Evolutionary conservation across 345 rosid genomes (phyloP), one percentile per base, ranked within the genome.

Genomic region (Arabidopsis suecica): DNA sequence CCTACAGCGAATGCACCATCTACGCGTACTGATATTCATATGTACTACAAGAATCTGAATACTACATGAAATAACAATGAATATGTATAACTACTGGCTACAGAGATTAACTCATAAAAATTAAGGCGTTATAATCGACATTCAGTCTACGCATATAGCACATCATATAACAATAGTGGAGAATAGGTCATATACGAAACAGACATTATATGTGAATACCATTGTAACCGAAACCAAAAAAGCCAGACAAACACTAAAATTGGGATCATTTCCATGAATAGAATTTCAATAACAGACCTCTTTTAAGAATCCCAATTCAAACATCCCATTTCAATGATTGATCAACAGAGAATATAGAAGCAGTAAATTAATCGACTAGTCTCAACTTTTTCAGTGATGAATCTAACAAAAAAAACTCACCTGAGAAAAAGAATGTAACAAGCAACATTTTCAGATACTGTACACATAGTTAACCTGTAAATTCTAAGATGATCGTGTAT

Each of bases 391-490:
- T 13, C 69, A 41, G 45, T 14, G 45, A 53, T 2, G 45, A 22
- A 64, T 34, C 44, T 32, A 62, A 62, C 53, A 45, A 45, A 40
- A 49, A 36, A 59, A 16, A 16, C 16, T 33, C 18, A 60, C n/a
- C 47, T 5, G 22, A 61, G 40, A 36, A 45, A 58, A 33, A 37
- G 8, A 33, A 22, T 5, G 23, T 72, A 11, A 53, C 69, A 66
- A 67, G 55, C 56, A 76, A 51, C 63, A 75, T 2, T 75, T 67
- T 37, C 60, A 66, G 8, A 9, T 25, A 38, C 44, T 69, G 12
- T 48, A 56, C 4, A 63, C 3, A 72, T 51, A 3, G 6, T 63
- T 54, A 57, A 60, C 38, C 63, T 68, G 38, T 30, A 10, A n/a
- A 63, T 23, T 36, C 8, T 25, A 54, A 23, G 6, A 37, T 36